phyloP scores from a whole-genome alignment of 1,284 basidiomycete genomes.

The Cutaneotrichosporon arboriforme region DNA sequence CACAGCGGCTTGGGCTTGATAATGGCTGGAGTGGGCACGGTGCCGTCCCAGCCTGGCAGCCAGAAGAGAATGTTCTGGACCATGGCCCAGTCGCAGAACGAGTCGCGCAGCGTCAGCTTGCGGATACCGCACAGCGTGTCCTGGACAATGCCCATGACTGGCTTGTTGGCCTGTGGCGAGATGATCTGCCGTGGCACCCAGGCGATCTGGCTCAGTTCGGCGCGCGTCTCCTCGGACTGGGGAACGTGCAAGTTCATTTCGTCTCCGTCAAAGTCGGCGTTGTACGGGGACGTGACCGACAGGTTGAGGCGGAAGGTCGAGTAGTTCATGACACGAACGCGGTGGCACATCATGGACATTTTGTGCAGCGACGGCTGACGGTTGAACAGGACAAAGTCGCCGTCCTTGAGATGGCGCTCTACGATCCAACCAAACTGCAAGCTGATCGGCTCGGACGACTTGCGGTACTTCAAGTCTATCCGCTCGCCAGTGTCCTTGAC shows the following conservation, averaged over 20 bases:
- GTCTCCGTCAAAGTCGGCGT: constrained; percentile 98
- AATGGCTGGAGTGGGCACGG: constrained; percentile 85
- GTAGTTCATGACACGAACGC: constrained; percentile 96
- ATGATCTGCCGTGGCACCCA: constrained; percentile 89
- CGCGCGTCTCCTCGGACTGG: constrained; percentile 97
- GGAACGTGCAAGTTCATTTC: constrained; percentile 99
- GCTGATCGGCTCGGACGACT: constrained; percentile 87
- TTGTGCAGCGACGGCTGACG: constrained; percentile 98
- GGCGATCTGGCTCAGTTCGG: constrained; percentile 94
- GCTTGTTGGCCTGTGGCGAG: constrained; percentile 98
- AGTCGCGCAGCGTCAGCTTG: constrained; percentile 93
- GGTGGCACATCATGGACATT: constrained; percentile 99
- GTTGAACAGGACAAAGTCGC: constrained; percentile 96
- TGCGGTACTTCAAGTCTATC: constrained; percentile 94
- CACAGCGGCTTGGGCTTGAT: constrained; percentile 95
- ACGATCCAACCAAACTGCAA: constrained; percentile 99
- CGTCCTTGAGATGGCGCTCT: constrained; percentile 93
- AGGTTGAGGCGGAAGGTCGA: constrained; percentile 65
- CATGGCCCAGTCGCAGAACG: constrained; percentile 85
- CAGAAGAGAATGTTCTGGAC: constrained; percentile 97
- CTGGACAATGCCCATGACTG: constrained; percentile 99
- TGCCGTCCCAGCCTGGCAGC: constrained; percentile 96
- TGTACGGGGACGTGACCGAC: constrained; percentile 52
- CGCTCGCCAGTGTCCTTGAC: constrained; percentile 97
- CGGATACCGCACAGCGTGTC: constrained; percentile 97